A percentile compares a stretch with the other conserved stretches of the same genome.
phyloP scores from a whole-genome alignment of 169 alveolate genomes.

The Plasmodium berghei region DNA sequence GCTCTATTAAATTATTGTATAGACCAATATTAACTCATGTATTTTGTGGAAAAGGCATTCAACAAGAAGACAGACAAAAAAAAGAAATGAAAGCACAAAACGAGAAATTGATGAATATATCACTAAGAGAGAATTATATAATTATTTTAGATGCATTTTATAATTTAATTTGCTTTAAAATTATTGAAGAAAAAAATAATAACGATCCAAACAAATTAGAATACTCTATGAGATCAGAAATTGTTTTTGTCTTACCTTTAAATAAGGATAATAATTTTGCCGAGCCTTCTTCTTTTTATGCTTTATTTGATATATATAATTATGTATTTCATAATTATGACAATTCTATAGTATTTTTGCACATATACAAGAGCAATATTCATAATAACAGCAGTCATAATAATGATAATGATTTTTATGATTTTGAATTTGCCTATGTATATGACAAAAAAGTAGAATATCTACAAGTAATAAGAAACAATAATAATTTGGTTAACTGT shows the following conservation, averaged over 20 bases:
- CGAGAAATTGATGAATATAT: not conserved
- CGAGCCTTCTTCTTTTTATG: conserved; percentile 39
- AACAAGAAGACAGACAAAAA: not conserved
- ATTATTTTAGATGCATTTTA: conserved; percentile 72
- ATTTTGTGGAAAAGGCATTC: conserved; percentile 11
- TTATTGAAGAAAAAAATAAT: conserved; percentile 23
- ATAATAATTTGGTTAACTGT: conserved; percentile 26
- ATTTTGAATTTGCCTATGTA: conserved; percentile 36
- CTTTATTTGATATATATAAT: conserved; percentile 59
- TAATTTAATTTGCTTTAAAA: conserved; percentile 70
- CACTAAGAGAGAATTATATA: conserved; percentile 18
- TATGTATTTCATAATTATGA: conserved; percentile 71
- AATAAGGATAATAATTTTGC: conserved; percentile 49
- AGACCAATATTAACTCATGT: conserved; percentile 76
- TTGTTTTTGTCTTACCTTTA: conserved; percentile 52
- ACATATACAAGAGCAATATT: conserved; percentile 29
- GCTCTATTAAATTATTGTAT: conserved; percentile 54
- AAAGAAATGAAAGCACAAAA: not conserved
- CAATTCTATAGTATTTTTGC: conserved; percentile 57
- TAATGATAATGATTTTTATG: conserved; percentile 18
- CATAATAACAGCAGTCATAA: too few relatives aligned
- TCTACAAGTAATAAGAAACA: conserved; percentile 26
- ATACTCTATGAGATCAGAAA: conserved; percentile 27
- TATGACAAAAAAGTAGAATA: conserved; percentile 23
- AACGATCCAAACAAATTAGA: not conserved